Conservation (phyloP, 768 basidiomycete species). For the Clitopilus hobsonii region DNA sequence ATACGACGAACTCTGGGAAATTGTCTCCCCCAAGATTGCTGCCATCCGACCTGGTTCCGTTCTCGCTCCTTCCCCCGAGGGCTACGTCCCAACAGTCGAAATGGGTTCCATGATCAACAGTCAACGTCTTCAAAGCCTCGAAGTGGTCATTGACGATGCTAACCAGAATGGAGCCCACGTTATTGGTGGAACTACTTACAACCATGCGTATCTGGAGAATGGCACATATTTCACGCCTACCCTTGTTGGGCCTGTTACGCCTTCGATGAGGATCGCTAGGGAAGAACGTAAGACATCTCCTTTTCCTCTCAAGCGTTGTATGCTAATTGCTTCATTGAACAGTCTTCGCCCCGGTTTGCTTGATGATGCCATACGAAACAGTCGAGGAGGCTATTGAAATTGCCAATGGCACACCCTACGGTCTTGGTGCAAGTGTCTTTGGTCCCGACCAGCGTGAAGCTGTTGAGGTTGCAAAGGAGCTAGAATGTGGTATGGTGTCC, state of each 20-base stretch:
- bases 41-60: slow-evolving; percentile 79
- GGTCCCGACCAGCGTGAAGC: slow-evolving; percentile 81
- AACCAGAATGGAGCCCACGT: slow-evolving; percentile 59
- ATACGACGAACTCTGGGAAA: slow-evolving; percentile 68
- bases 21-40: slow-evolving; percentile 57
- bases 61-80: slow-evolving; percentile 59
- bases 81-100: slow-evolving; percentile 72
- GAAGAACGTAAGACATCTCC: slow-evolving; percentile 58
- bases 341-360: slow-evolving; percentile 94
- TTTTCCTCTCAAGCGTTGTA: neutral
- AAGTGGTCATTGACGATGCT: slow-evolving; percentile 67
- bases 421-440: slow-evolving; percentile 92
- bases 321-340: slow-evolving; percentile 1
- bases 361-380: slow-evolving; percentile 79
- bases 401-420: slow-evolving; percentile 85
- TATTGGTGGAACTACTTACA: slow-evolving; percentile 61
- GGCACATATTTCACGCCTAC: slow-evolving; percentile 88
- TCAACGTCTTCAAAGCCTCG: slow-evolving; percentile 65
- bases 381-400: slow-evolving; percentile 84
- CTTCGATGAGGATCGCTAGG: slow-evolving; percentile 71
- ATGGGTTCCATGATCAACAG: slow-evolving; percentile 84
- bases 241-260: slow-evolving; percentile 73
- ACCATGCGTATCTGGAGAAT: slow-evolving; percentile 62
- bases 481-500: slow-evolving; percentile 97
- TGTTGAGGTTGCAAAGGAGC: slow-evolving; percentile 68